Evolutionary conservation across 1,284 basidiomycete species (phyloP).

Genomic region (Malassezia restricta): DNA sequence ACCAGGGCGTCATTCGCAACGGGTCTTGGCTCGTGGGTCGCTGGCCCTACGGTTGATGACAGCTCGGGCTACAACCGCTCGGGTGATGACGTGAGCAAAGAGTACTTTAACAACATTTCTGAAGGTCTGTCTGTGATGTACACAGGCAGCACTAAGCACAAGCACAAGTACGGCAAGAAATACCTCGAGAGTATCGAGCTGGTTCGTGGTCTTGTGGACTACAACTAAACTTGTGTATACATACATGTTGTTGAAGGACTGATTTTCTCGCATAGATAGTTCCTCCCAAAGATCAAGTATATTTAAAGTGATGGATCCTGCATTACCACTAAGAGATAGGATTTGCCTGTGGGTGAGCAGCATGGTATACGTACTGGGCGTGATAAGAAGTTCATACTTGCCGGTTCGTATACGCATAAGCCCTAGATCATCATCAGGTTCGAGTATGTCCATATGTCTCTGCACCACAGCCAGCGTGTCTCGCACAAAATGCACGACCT

Average conservation of each 20-base stretch:
- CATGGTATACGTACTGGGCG: constrained; percentile 19
- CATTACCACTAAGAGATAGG: constrained; percentile 39
- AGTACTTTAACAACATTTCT: constrained; percentile 30
- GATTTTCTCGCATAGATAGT: background rate
- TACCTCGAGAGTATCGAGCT: constrained; percentile 28
- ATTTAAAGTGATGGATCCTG: constrained; percentile 14
- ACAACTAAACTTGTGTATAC: background rate
- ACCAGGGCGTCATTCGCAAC: constrained; percentile 19
- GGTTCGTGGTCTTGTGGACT: constrained; percentile 38
- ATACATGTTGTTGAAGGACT: background rate
- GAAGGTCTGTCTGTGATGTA: constrained; percentile 28
- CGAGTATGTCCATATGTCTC: background rate
- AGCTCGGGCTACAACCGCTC: constrained; percentile 23
- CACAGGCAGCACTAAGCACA: constrained; percentile 7
- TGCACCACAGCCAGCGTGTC: background rate
- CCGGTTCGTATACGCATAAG: constrained; percentile 36
- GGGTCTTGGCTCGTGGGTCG: constrained; percentile 38
- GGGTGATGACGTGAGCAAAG: constrained; percentile 33
- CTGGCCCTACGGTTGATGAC: constrained; percentile 31
- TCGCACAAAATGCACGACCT: constrained; percentile 8
- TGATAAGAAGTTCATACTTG: constrained; percentile 40
- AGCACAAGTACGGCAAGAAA: constrained; percentile 11
- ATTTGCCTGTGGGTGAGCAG: constrained; percentile 17
- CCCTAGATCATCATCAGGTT: constrained; percentile 23
- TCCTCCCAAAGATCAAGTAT: background rate